Evolutionary conservation across 768 basidiomycete genomes (phyloP), one percentile per base, ranked within the genome.

Genomic region (Boletus rex-veris): DNA sequence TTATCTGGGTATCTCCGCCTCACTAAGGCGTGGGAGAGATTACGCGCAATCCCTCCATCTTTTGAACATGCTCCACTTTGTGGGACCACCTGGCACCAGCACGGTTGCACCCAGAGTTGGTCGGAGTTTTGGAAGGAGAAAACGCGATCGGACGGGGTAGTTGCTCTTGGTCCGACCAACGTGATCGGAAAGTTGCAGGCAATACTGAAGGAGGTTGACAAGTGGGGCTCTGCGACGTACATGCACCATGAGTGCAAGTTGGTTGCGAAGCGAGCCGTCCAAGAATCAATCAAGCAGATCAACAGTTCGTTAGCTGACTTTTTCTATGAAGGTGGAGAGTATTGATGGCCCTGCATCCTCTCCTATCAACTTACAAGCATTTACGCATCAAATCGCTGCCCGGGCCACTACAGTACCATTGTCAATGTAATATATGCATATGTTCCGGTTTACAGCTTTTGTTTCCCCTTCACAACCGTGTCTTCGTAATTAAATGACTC

Each of bases 81-180:
- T 59, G 80, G 78, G 39, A 78, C 83, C 15, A 83, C 81, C 10
- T 89, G 86, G 85, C 83, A 86, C 62, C 85, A 86, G 60, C 82
- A 84, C 52, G 79, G 81, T 18, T 90, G 88, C 59, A 80, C 77
- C 21, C 85, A 86, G 66, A 81, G 81, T 51, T 90, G 87, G 86
- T 64, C 80, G 11, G 87, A 88, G 48, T 90, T 88, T 64, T 90
- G 88, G 88, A 86, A 85, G 68, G 86, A 88, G 59, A 86, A 85
- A 68, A 81, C 83, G 26, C 77, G 76, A 61, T 74, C 79, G 42
- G 87, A 88, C 35, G 66, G 75, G 4, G 80, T 89, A 28, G 74
- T 89, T 33, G 69, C 72, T 14, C 74, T 85, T 5, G 84, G 81
- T 8, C 68, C 81, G 3, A 83, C 85, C 31, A 85, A 90, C 62